Evolutionary conservation across 2,329 filamentous ascomycete species (phyloP).

Genomic region (Penicillium sp.): DNA sequence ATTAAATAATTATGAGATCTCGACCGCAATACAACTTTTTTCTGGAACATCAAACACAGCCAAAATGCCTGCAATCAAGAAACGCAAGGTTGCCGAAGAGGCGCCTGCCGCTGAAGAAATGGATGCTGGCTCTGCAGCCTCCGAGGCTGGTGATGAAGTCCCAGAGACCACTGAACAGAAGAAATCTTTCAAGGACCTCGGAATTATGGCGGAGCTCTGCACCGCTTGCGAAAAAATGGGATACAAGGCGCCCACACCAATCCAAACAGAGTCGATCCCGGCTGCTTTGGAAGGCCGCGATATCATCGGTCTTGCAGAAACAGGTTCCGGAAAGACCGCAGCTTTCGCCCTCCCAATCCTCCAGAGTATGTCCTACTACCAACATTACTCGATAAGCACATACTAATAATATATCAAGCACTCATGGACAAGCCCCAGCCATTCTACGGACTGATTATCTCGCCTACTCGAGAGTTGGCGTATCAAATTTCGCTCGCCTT

Average conservation of each 20-base stretch:
- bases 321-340: constrained; percentile 92
- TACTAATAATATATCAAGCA: constrained; percentile 39
- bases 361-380: constrained; percentile 51
- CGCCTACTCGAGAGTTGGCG: constrained; percentile 89
- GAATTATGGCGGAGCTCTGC: constrained; percentile 81
- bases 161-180: constrained; percentile 6
- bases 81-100: constrained; percentile 39
- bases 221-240: constrained; percentile 81
- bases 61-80: constrained; percentile 41
- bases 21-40: constrained; percentile 7
- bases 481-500: constrained; percentile 87
- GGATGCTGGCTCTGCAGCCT: constrained; percentile 21
- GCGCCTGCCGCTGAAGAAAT: constrained; percentile 20
- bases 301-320: constrained; percentile 91
- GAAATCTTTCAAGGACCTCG: constrained; percentile 58
- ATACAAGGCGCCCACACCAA: constrained; percentile 84
- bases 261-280: constrained; percentile 83
- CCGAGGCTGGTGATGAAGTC: constrained; percentile 13
- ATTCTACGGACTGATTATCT: constrained; percentile 84
- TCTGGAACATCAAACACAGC: constrained; percentile 9
- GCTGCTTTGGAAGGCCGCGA: constrained; percentile 76
- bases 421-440: constrained; percentile 85
- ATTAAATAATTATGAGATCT: constrained; percentile 31
- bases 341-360: constrained; percentile 93
- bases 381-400: not conserved